These are phyloP conservation scores for Alternaria sp. DNA, from an alignment of 2,329 filamentous ascomycete genomes.

Conservation along the genomic window DNA sequence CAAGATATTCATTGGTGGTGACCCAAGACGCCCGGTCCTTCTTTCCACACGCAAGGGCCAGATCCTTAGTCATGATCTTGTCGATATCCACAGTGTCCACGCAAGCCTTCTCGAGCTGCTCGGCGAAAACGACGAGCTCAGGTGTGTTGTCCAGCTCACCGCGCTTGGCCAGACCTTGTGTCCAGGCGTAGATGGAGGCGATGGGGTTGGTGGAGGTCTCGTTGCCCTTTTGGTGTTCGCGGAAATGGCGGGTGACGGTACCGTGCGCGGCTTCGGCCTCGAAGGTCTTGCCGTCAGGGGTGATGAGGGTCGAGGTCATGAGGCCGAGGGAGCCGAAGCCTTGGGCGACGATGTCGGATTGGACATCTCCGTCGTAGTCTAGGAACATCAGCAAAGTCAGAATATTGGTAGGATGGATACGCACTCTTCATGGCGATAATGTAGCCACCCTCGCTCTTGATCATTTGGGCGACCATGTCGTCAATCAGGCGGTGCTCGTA, in stretches of 20 bases:
- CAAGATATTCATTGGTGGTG: constrained; percentile 86
- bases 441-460: constrained; percentile 96
- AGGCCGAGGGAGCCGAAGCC: constrained; percentile 97
- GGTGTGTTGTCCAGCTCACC: constrained; percentile 93
- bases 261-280: constrained; percentile 98
- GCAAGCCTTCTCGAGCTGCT: constrained; percentile 90
- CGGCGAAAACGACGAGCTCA: constrained; percentile 87
- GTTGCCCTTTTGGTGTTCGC: constrained; percentile 96
- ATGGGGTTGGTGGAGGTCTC: constrained; percentile 99
- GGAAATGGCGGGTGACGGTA: constrained; percentile 97
- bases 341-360: constrained; percentile 97
- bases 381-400: constrained; percentile 22
- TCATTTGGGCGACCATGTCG: constrained; percentile 99
- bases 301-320: constrained; percentile 98
- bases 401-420: background rate
- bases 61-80: constrained; percentile 98
- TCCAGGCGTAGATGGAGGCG: constrained; percentile 99
- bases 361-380: constrained; percentile 99
- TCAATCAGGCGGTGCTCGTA: constrained; percentile 99
- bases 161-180: constrained; percentile 88
- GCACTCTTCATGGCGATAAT: constrained; percentile 97
- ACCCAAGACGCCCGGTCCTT: constrained; percentile 84
- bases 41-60: constrained; percentile 93
- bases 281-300: constrained; percentile 94
- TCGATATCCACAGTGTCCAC: constrained; percentile 92